Conservation (phyloP, 495 filamentous ascomycete species). For the Penicillium ucsense region DNA sequence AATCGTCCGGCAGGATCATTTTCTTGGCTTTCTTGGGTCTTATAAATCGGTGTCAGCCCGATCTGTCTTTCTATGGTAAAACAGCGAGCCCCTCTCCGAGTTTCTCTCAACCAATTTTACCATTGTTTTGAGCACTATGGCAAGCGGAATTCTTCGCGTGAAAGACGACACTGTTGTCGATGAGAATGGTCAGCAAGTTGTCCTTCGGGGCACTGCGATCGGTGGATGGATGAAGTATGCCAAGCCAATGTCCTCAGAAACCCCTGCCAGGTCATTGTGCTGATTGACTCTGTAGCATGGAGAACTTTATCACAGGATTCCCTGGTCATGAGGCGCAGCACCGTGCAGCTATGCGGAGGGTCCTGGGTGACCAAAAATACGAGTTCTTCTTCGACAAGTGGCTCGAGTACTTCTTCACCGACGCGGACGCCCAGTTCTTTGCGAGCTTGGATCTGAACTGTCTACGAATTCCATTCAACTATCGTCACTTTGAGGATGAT, state of each 20-base stretch:
- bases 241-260: neutral
- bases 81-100: neutral
- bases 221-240: constrained; percentile 40
- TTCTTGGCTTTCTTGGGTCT: neutral
- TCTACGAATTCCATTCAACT: constrained; percentile 55
- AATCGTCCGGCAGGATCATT: neutral
- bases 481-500: constrained; percentile 56
- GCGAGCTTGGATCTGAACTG: constrained; percentile 50
- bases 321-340: constrained; percentile 50
- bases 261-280: neutral
- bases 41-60: neutral
- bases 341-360: constrained; percentile 43
- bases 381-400: constrained; percentile 43
- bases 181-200: constrained; percentile 31
- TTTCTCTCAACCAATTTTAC: neutral
- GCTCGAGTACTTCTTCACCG: constrained; percentile 56
- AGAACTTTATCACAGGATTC: constrained; percentile 63
- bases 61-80: neutral
- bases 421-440: constrained; percentile 51
- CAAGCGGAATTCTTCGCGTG: constrained; percentile 33
- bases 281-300: constrained; percentile 37
- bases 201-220: constrained; percentile 41
- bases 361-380: constrained; percentile 40
- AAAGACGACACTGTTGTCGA: constrained; percentile 38
- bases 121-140: constrained; percentile 12